Conservation (phyloP, 345 rosid genomes). For the Eucalyptus sideroxylon region DNA sequence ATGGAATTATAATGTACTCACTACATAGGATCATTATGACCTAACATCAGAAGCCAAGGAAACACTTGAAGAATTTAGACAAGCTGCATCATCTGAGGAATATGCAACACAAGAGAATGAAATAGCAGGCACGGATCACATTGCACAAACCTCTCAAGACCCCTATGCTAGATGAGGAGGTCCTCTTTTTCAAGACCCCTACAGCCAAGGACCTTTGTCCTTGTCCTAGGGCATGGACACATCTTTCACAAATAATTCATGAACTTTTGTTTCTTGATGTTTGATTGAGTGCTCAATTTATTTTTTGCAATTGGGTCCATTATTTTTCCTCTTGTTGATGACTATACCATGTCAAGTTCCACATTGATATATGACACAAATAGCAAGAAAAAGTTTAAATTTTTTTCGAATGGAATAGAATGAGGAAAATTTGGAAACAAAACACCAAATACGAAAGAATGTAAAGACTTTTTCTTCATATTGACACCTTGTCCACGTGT, state of each 20-base stretch:
- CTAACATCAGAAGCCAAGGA: no score
- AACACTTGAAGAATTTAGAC: no score
- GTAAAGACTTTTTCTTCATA: background rate
- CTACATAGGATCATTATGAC: no score
- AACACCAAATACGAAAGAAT: background rate
- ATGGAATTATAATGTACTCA: no score
- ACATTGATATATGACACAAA: background rate
- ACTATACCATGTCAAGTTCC: background rate
- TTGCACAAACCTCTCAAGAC: no score
- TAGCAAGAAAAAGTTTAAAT: background rate
- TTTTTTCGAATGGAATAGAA: background rate
- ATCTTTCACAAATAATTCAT: background rate
- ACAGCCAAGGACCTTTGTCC: no score
- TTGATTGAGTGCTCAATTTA: background rate
- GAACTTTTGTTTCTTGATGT: background rate
- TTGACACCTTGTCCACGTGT: background rate
- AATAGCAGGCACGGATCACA: no score
- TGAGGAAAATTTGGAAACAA: background rate
- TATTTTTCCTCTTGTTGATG: background rate
- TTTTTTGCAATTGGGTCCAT: background rate
- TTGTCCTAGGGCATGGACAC: no score
- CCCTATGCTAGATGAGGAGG: no score
- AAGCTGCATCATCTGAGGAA: no score
- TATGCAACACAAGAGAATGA: no score
- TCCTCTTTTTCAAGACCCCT: no score